Evolutionary conservation across 1,139 yeast species (phyloP).

Genomic region (Meyerozyma carpophila): DNA sequence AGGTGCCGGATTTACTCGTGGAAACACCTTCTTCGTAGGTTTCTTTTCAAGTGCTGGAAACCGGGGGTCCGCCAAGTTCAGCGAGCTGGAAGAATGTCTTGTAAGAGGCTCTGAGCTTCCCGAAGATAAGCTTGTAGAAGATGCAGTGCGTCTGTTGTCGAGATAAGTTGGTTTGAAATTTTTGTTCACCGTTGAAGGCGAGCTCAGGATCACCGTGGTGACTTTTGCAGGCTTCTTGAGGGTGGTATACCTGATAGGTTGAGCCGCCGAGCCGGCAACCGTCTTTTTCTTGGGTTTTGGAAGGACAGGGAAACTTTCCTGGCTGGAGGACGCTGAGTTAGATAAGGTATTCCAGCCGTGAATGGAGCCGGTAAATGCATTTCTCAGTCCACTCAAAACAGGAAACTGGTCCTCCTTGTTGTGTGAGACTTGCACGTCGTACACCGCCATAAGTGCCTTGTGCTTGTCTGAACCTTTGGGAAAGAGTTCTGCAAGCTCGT

Average conservation of each 20-base stretch:
- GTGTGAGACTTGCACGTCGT: constrained; percentile 16
- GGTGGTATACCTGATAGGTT: constrained; percentile 39
- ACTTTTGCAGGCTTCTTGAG: constrained; percentile 17
- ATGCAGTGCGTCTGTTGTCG: constrained; percentile 2
- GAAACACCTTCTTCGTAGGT: constrained; percentile 27
- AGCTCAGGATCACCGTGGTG: constrained; percentile 9
- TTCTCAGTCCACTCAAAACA: constrained; percentile 21
- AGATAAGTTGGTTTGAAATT: constrained; percentile 17
- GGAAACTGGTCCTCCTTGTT: constrained; percentile 26
- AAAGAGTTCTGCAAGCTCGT: constrained; percentile 54
- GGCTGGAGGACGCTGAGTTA: constrained; percentile 8
- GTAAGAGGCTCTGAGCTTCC: constrained; percentile 1
- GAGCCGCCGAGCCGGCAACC: constrained; percentile 11
- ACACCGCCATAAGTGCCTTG: constrained; percentile 20
- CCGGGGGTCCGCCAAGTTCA: constrained; percentile 15
- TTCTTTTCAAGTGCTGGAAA: constrained; percentile 41
- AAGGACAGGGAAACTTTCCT: constrained; percentile 50
- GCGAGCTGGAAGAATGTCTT: background rate
- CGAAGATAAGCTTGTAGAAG: constrained; percentile 1
- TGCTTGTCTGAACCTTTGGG: constrained; percentile 29
- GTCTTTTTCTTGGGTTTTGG: constrained; percentile 31
- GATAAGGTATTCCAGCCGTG: constrained; percentile 4
- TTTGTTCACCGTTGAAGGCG: constrained; percentile 14
- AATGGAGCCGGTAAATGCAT: constrained; percentile 4
- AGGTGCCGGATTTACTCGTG: constrained; percentile 34